Evolutionary conservation across 108 stramenopile species (phyloP).

Genomic region (Skeletonema menzelii): DNA sequence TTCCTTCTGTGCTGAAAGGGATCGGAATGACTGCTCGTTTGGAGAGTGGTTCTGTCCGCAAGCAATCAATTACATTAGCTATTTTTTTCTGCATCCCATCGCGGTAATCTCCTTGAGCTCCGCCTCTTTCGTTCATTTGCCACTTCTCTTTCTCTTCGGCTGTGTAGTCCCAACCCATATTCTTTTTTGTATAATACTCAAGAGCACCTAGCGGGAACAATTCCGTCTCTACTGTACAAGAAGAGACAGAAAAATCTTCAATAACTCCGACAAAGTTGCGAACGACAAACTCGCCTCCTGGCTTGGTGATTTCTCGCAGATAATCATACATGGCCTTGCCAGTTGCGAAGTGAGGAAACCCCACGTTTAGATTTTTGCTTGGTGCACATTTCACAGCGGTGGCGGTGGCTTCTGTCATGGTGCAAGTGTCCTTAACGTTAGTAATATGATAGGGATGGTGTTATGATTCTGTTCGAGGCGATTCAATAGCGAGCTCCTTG

Average conservation of each 20-base stretch:
- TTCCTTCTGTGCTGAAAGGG: slow-evolving; percentile 38
- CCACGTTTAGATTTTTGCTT: slow-evolving; percentile 53
- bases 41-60: slow-evolving; percentile 46
- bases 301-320: slow-evolving; percentile 45
- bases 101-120: slow-evolving; percentile 67
- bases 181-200: slow-evolving; percentile 58
- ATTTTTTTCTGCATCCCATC: slow-evolving; percentile 61
- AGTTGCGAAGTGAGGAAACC: slow-evolving; percentile 48
- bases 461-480: too few relatives aligned
- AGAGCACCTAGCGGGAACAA: slow-evolving; percentile 59
- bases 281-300: slow-evolving; percentile 60
- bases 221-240: slow-evolving; percentile 57
- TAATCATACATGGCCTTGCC: slow-evolving; percentile 47
- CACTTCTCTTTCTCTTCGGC: slow-evolving; percentile 47
- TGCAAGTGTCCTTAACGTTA: too few relatives aligned
- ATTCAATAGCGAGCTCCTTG: too few relatives aligned
- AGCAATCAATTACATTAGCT: slow-evolving; percentile 62
- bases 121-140: slow-evolving; percentile 53
- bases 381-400: slow-evolving; percentile 27
- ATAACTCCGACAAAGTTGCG: slow-evolving; percentile 64
- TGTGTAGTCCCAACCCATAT: slow-evolving; percentile 58
- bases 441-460: too few relatives aligned
- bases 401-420: not conserved
- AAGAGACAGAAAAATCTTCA: slow-evolving; percentile 46
- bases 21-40: slow-evolving; percentile 70